Base-by-base conservation (phyloP, 1,139 yeast genomes). In the Debaryomycetaceae sp. region DNA sequence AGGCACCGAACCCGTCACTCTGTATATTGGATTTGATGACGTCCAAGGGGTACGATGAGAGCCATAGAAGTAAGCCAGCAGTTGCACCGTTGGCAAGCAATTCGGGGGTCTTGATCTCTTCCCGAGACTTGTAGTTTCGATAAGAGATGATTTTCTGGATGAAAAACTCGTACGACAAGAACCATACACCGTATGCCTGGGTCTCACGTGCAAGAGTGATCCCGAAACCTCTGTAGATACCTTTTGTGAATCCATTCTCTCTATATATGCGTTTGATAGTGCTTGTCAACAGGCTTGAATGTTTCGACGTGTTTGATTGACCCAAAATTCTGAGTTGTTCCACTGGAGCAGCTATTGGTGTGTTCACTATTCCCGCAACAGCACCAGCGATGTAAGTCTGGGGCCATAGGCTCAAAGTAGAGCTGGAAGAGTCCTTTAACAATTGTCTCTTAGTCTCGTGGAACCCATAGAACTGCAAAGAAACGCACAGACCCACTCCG, bases 111-210 rank as follows among this genome's bases (percentile, higher is more conserved):
- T 79, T 70, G 24, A 84, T 70, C 15, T 80, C 75, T 35, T 71
- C 65, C 43, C 91, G 64, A 13, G 68, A 61, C 28, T 53, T 53
- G 45, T 69, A 70, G 32, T 58, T 59, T 34, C 62, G 58, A 9
- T 50, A 49, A 26, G 56, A 53, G 29, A 67, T 59, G 15, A 78
- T 65, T 39, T 60, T 57, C 37, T 65, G 67, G 52, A 85, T 78
- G 40, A 85, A 61, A 33, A 67, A 70, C 55, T 86, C 95, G 56
- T 82, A 86, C 0, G 89, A 71, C 44, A 83, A 62, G 50, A 86
- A 86, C 94, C 94, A 86, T 13, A 83, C 81, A 13, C 95, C 95
- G 52, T 85, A 85, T 0, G 92, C 91, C 55, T 86, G 94, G 7
- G 81, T 70, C 53, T 86, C 95, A 48, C 94, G 69, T 4, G 78